phyloP scores from a whole-genome alignment of 1,284 basidiomycete genomes.

The Sanghuangporus sanghuang region DNA sequence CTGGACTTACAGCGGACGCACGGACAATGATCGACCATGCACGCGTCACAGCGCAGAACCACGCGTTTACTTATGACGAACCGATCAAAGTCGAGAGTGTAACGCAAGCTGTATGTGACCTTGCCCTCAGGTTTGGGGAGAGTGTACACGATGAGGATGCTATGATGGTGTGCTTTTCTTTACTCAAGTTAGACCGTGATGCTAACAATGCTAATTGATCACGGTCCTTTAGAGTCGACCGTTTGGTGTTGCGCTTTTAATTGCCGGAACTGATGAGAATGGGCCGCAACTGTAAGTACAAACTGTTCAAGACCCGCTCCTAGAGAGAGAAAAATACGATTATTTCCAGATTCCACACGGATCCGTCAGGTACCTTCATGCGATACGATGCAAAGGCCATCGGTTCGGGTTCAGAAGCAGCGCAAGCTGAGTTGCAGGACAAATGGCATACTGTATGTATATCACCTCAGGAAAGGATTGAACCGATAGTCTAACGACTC shows the following conservation, averaged over 20 bases:
- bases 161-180: conserved; percentile 66
- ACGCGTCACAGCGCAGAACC: conserved; percentile 94
- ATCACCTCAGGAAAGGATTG: neutral
- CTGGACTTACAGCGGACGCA: conserved; percentile 95
- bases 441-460: conserved; percentile 87
- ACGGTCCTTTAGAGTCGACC: conserved; percentile 69
- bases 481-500: conserved; percentile 11
- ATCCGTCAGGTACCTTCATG: conserved; percentile 98
- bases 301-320: neutral
- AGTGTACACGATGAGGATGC: conserved; percentile 98
- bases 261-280: conserved; percentile 94
- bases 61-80: conserved; percentile 97
- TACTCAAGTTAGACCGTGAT: neutral
- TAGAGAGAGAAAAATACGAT: conserved; percentile 14
- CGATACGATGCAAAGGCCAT: conserved; percentile 98
- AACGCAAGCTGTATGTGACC: conserved; percentile 97
- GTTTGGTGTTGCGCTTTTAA: conserved; percentile 96
- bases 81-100: conserved; percentile 94
- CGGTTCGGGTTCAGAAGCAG: conserved; percentile 96
- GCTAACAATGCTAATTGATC: neutral
- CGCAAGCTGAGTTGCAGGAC: conserved; percentile 95
- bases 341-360: conserved; percentile 81
- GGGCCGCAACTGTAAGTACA: conserved; percentile 85
- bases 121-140: conserved; percentile 97
- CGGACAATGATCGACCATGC: conserved; percentile 99